phyloP scores from a whole-genome alignment of 345 rosid species.

The Boechera stricta region DNA sequence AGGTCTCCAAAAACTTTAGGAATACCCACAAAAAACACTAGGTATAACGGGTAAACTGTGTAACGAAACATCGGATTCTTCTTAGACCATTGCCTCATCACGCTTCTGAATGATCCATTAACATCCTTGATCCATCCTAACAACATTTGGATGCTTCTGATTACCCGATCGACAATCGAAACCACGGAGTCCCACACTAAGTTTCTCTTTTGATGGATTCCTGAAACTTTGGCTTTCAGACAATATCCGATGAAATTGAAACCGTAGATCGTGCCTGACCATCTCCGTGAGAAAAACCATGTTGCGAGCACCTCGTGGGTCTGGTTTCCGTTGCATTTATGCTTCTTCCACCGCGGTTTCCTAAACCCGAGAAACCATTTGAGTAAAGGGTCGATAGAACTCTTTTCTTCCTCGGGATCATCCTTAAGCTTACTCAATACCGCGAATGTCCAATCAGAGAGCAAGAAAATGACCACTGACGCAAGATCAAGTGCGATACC shows the following conservation, averaged over 20 bases:
- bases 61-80: neutral
- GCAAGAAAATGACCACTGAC: constrained; percentile 50
- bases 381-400: constrained; percentile 7
- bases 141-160: neutral
- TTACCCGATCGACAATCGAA: neutral
- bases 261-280: constrained; percentile 56
- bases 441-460: constrained; percentile 66
- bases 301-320: constrained; percentile 38
- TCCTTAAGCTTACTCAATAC: constrained; percentile 14
- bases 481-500: constrained; percentile 57
- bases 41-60: constrained; percentile 22
- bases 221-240: constrained; percentile 44
- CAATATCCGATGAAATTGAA: constrained; percentile 58
- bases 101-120: neutral
- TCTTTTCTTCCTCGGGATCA: constrained; percentile 13
- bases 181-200: neutral
- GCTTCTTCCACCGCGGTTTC: constrained; percentile 28
- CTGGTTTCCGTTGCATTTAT: neutral
- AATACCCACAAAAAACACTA: constrained; percentile 2
- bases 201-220: constrained; percentile 30
- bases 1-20: constrained; percentile 1
- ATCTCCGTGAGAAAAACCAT: constrained; percentile 49
- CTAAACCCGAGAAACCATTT: constrained; percentile 34
- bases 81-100: constrained; percentile 18
- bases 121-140: neutral